Percentiles rank a stretch among this genome's conserved stretches.
These are phyloP conservation scores for Populus trichocarpa DNA, from an alignment of 441 rosid species.

Conservation along the genomic window DNA sequence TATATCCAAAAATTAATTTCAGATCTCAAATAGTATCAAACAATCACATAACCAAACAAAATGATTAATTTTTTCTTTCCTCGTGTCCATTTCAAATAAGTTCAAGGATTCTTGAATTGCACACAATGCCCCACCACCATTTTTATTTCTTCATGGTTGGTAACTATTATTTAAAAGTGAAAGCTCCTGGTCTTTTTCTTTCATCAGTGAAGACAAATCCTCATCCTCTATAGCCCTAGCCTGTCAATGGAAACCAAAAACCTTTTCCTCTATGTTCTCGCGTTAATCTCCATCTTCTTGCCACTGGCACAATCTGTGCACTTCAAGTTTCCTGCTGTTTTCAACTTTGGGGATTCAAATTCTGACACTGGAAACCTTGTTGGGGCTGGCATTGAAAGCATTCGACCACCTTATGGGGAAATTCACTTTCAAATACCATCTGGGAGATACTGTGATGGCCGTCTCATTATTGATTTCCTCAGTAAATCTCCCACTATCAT, in stretches of 20 bases:
- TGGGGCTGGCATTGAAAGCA: constrained; percentile 34
- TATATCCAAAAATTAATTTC: too few relatives aligned
- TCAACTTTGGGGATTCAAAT: constrained; percentile 56
- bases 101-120: constrained; percentile 27
- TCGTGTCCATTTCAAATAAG: constrained; percentile 12
- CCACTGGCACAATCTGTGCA: constrained; percentile 39
- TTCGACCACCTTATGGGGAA: constrained; percentile 37
- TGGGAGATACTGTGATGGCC: constrained; percentile 49
- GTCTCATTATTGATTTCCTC: constrained; percentile 48
- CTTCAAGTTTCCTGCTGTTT: constrained; percentile 44
- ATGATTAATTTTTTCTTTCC: constrained; percentile 1
- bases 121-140: constrained; percentile 29
- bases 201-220: background rate
- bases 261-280: constrained; percentile 22
- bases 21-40: background rate
- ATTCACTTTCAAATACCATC: constrained; percentile 34
- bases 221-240: background rate
- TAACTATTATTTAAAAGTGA: constrained; percentile 25
- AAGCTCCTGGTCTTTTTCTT: background rate
- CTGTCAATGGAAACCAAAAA: constrained; percentile 37
- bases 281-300: constrained; percentile 31
- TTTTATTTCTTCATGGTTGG: constrained; percentile 18
- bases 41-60: background rate
- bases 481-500: constrained; percentile 32
- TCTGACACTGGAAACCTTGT: constrained; percentile 54